These are phyloP conservation scores for Tylopilus sp. DNA, from an alignment of 1,284 basidiomycete genomes.

Conservation along the genomic window DNA sequence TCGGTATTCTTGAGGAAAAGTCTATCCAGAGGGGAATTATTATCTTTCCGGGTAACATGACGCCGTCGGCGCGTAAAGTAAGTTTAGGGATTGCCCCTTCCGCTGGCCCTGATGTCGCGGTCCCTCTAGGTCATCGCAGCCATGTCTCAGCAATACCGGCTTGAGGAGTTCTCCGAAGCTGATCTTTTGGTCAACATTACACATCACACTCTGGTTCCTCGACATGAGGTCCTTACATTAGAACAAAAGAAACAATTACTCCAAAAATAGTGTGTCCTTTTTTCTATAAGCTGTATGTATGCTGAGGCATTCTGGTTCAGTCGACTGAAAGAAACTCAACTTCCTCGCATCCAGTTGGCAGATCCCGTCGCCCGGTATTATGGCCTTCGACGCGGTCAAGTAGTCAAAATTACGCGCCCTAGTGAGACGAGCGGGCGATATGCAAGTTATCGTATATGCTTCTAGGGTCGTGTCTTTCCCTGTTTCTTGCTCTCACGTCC, in stretches of 20 bases:
- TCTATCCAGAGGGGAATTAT: conserved; percentile 89
- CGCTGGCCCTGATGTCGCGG: background rate
- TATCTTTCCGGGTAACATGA: conserved; percentile 95
- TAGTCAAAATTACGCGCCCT: conserved; percentile 96
- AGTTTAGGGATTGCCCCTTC: conserved; percentile 14
- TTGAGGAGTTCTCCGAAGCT: conserved; percentile 96
- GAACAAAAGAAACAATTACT: conserved; percentile 88
- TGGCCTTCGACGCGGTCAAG: conserved; percentile 90
- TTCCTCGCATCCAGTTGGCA: conserved; percentile 92
- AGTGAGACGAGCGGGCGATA: conserved; percentile 97
- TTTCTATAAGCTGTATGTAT: conserved; percentile 2
- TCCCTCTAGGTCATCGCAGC: conserved; percentile 74
- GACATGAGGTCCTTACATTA: conserved; percentile 81
- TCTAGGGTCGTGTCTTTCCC: conserved; percentile 36
- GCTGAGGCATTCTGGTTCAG: conserved; percentile 40
- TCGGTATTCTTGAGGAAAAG: conserved; percentile 85
- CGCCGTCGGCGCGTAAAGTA: conserved; percentile 91
- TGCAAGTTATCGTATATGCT: conserved; percentile 87
- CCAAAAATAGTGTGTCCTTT: conserved; percentile 77
- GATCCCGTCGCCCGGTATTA: conserved; percentile 99
- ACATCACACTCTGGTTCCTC: conserved; percentile 90
- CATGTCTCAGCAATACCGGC: conserved; percentile 78
- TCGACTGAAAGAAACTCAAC: conserved; percentile 95
- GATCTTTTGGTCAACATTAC: conserved; percentile 98
- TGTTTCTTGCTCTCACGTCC: conserved; percentile 5